phyloP scores from a whole-genome alignment of 768 basidiomycete species.

The Leccinum imitatum region DNA sequence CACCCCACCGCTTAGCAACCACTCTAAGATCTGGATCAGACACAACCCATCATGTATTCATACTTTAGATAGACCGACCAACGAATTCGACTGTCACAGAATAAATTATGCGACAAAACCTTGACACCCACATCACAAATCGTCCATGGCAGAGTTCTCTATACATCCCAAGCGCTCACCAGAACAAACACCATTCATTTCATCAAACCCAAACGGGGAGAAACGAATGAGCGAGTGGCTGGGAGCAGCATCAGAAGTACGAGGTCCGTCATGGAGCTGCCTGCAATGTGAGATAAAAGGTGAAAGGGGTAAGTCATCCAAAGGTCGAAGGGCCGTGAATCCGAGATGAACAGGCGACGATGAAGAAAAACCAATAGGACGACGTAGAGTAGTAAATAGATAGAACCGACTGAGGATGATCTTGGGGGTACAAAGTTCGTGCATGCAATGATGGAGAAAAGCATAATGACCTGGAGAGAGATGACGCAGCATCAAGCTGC shows the following conservation, averaged over 20 bases:
- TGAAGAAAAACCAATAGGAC: conserved; percentile 22
- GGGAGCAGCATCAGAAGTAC: conserved; percentile 27
- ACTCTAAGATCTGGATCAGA: conserved; percentile 10
- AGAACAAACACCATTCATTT: conserved; percentile 34
- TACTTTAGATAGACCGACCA: conserved; percentile 9
- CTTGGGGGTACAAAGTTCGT: conserved; percentile 18
- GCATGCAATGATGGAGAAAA: conserved; percentile 17
- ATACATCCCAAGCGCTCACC: conserved; percentile 46
- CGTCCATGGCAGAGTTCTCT: background rate
- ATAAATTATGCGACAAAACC: background rate
- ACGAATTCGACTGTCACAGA: conserved; percentile 3
- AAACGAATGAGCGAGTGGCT: conserved; percentile 33
- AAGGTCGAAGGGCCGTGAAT: background rate
- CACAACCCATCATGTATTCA: conserved; percentile 9
- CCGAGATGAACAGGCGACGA: conserved; percentile 9
- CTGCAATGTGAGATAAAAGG: background rate
- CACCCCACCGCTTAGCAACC: background rate
- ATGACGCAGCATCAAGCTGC: conserved; percentile 11
- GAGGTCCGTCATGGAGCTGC: conserved; percentile 7
- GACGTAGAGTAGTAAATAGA: conserved; percentile 29
- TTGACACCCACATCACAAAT: conserved; percentile 2
- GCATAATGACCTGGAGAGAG: conserved; percentile 10
- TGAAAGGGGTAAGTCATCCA: background rate
- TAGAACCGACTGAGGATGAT: conserved; percentile 20
- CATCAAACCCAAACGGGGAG: conserved; percentile 50